phyloP scores from a whole-genome alignment of 768 basidiomycete genomes.

The Tylopilus intermedius region DNA sequence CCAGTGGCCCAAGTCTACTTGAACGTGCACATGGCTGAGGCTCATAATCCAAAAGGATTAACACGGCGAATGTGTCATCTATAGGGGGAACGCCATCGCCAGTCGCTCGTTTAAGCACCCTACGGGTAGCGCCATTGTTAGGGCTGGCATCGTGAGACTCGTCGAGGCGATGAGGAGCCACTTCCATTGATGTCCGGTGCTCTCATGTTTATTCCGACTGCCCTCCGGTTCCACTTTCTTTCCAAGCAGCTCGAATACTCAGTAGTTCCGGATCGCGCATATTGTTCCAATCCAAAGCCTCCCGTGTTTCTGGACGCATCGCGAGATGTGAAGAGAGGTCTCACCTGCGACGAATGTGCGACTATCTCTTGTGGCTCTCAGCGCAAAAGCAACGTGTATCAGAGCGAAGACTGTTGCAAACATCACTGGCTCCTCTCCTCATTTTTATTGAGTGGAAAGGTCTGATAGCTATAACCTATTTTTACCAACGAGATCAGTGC shows the following conservation, averaged over 20 bases:
- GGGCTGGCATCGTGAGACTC: too few relatives aligned
- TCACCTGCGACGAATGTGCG: conserved; percentile 40
- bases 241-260: conserved; percentile 44
- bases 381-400: conserved; percentile 49
- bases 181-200: too few relatives aligned
- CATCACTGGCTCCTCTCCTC: conserved; percentile 23
- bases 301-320: conserved; percentile 50
- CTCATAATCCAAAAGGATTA: too few relatives aligned
- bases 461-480: background rate
- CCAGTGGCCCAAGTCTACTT: too few relatives aligned
- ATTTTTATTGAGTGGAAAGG: background rate
- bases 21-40: too few relatives aligned
- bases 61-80: too few relatives aligned
- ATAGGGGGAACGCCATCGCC: too few relatives aligned
- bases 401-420: conserved; percentile 35
- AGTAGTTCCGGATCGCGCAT: conserved; percentile 39
- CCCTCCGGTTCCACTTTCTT: conserved; percentile 14
- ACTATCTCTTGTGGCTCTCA: conserved; percentile 35
- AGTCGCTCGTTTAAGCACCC: too few relatives aligned
- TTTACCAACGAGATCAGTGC: background rate
- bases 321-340: conserved; percentile 1
- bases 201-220: conserved; percentile 15
- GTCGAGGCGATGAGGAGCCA: too few relatives aligned
- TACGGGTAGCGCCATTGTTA: too few relatives aligned
- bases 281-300: conserved; percentile 46